Evolutionary conservation across 129 eudicot genomes (phyloP), one percentile per base, ranked within the genome.

Genomic region (Logfia minima): DNA sequence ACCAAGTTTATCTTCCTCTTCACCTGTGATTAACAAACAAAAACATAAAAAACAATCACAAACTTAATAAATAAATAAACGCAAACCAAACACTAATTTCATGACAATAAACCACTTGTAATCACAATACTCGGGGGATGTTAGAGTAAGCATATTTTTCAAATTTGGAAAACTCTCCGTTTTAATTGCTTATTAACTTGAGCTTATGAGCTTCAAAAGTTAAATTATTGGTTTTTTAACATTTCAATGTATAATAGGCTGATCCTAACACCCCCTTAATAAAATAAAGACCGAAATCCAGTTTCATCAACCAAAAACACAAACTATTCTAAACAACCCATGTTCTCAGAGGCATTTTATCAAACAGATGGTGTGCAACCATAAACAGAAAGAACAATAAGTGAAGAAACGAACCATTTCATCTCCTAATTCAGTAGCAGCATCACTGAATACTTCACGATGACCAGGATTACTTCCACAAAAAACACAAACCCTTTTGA

Each of bases 391-490:
- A 65, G 7, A 62, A 75, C 24, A 62, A 18, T 10, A 80, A 5
- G 4, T 60, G 24, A 34, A 8, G 26, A 56, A 80, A 74, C 72
- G 53, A 82, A 93, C 98, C 92, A 93, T 79, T 84, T 93, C 96
- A 83, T 87, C 88, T 55, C 95, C 98, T 87, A 93, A 81, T 28
- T 90, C 83, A 87, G 84, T 68, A 87, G 98, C 96, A 81, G 98
- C 98, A 77, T 77, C 91, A 67, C 97, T 90, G 83, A 93, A 93
- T 21, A 93, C 91, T 81, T 88, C 69, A 59, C 98, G 85, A 61
- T 86, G 85, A 64, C 98, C 98, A 81, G 91, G 89, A 22, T 93
- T 80, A 65, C 98, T 93, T 43, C 98, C 98, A 85, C 98, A 93
- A 77, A 93, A 93, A 0, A 93, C 98, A 83, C 98, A 93, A 28